Evolutionary conservation across 2,329 filamentous ascomycete genomes (phyloP), one percentile per base, ranked within the genome.

Genomic region (Cladophialophora chaetospira): DNA sequence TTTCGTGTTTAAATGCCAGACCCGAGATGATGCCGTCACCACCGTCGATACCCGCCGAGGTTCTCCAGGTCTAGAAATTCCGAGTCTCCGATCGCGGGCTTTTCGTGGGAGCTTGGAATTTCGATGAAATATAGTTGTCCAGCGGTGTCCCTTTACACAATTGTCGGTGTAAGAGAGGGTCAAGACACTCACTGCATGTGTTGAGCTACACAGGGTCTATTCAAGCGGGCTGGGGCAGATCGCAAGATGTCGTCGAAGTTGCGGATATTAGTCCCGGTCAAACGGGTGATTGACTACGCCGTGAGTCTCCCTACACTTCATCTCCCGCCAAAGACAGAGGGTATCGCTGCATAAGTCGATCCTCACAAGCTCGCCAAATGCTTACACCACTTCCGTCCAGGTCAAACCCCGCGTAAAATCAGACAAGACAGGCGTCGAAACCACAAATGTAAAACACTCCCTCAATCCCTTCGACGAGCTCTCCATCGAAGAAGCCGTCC

Each of bases 391-490:
- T 36, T n/a, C 13, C 11, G 11, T 15, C n/a, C 65, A 87, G 85
- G 78, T 87, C 77, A 88, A 87, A 76, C 85, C 85, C 51, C 83
- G 85, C 65, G 84, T 88, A 70, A 88, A 87, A 78, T 85, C 85
- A 66, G 72, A 85, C 63, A 81, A 85, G 76, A 97, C 93, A 60
- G 93, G 86, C 71, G 88, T 99, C 76, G 93, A 97, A 77, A 96
- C 89, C 53, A 82, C 87, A 63, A 89, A 89, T 66, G 91, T 97
- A 70, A 97, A 97, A 78, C 93, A 97, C 82, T 92, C 88, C 72
- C 93, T 99, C 85, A 99, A 97, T 82, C 94, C 94, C 17, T 99
- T 99, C 77, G 94, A 99, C 80, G 94, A 99, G 75, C 89, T 99
- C 70, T 95, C 91, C 40, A 86, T 99, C 74, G 94, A 99, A 78